A percentile compares a stretch with the other conserved stretches of the same genome.
These are phyloP conservation scores for Jasminum sambac DNA, from an alignment of 257 asterid genomes.

Conservation along the genomic window DNA sequence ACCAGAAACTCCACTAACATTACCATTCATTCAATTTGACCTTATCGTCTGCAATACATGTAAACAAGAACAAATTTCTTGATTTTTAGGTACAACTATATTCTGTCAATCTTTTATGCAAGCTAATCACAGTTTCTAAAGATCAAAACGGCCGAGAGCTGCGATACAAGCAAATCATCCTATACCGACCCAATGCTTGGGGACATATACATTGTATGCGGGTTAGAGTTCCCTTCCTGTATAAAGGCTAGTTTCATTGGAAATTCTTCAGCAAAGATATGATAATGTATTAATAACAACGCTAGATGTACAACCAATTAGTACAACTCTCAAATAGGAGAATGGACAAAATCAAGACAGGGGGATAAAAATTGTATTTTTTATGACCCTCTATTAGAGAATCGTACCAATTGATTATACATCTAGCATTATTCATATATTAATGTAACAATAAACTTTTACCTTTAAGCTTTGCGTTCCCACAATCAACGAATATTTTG, in stretches of 20 bases:
- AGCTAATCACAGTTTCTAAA: background rate
- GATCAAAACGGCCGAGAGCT: background rate
- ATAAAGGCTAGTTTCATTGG: background rate
- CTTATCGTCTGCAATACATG: background rate
- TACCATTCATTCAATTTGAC: background rate
- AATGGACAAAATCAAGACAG: too few relatives aligned
- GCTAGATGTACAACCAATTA: too few relatives aligned
- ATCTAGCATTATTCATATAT: too few relatives aligned
- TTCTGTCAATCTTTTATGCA: background rate
- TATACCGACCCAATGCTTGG: background rate
- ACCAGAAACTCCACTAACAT: too few relatives aligned
- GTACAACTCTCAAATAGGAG: too few relatives aligned
- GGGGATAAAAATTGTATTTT: too few relatives aligned
- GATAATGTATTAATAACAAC: too few relatives aligned
- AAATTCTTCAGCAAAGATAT: too few relatives aligned
- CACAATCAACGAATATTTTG: constrained; percentile 17
- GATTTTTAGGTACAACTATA: background rate
- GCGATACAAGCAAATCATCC: background rate
- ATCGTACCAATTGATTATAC: too few relatives aligned
- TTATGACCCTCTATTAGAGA: too few relatives aligned
- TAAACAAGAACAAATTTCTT: background rate
- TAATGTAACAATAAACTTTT: constrained; percentile 1
- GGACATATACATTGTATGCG: background rate
- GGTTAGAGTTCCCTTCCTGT: background rate
- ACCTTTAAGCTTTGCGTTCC: constrained; percentile 22